phyloP scores from a whole-genome alignment of 2,329 filamentous ascomycete species.

The Podosphaera xanthii region DNA sequence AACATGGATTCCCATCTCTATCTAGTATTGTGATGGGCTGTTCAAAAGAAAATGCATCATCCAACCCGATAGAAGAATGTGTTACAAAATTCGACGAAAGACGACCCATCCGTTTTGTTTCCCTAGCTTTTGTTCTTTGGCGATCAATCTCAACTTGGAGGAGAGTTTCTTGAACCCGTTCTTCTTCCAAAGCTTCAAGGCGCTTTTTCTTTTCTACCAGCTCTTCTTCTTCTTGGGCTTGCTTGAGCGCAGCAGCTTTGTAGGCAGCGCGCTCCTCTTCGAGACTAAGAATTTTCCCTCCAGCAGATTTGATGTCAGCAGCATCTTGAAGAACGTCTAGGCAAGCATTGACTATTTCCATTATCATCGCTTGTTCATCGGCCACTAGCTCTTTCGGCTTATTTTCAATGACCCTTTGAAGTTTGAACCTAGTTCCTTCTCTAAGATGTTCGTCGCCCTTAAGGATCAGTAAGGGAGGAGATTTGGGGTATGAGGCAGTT shows the following conservation, averaged over 20 bases:
- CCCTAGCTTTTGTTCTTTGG: conserved; percentile 38
- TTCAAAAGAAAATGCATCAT: conserved; percentile 35
- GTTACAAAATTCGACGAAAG: conserved; percentile 14
- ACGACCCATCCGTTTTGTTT: conserved; percentile 38
- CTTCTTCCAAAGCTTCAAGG: conserved; percentile 41
- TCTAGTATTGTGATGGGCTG: conserved; percentile 41
- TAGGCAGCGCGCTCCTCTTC: conserved; percentile 75
- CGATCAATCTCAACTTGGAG: conserved; percentile 49
- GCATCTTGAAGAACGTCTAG: conserved; percentile 64
- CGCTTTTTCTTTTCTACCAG: conserved; percentile 24
- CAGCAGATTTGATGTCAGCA: conserved; percentile 51
- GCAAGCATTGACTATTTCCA: conserved; percentile 25
- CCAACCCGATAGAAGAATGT: conserved; percentile 8
- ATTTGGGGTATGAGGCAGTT: conserved; percentile 79
- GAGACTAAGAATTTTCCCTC: conserved; percentile 58
- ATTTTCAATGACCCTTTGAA: conserved; percentile 39
- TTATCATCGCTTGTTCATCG: conserved; percentile 29
- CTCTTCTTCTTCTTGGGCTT: conserved; percentile 27
- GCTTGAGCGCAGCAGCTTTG: conserved; percentile 43
- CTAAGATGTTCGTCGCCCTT: conserved; percentile 41
- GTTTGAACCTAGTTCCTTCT: conserved; percentile 46
- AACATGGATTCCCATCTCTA: conserved; percentile 34
- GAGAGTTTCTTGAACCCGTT: conserved; percentile 45
- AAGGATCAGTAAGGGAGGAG: conserved; percentile 47
- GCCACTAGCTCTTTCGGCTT: conserved; percentile 29